Percentiles rank a stretch among this genome's conserved stretches.
These are phyloP conservation scores for Arthonia radiata DNA, from an alignment of 495 filamentous ascomycete genomes.

Conservation along the genomic window DNA sequence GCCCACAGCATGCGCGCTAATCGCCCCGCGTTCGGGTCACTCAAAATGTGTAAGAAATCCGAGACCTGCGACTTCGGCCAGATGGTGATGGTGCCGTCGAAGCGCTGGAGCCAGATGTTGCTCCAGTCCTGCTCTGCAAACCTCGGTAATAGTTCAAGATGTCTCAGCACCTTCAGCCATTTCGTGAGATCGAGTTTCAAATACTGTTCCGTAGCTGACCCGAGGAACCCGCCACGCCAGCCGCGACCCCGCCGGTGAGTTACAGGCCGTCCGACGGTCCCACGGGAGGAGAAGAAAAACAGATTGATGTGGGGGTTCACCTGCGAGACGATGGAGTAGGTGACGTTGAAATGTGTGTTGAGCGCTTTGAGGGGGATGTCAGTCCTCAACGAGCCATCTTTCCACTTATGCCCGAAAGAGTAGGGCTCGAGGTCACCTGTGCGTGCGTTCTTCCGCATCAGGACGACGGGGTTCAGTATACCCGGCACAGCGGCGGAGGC, in stretches of 20 bases:
- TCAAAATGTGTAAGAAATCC: conserved; percentile 71
- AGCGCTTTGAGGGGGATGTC: conserved; percentile 87
- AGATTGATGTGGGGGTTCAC: conserved; percentile 95
- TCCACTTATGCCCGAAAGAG: conserved; percentile 94
- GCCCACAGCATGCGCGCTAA: conserved; percentile 70
- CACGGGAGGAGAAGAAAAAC: conserved; percentile 91
- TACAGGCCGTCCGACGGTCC: conserved; percentile 73
- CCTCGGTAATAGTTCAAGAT: conserved; percentile 73
- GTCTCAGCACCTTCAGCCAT: conserved; percentile 82
- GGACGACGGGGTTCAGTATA: conserved; percentile 81
- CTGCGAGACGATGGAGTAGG: conserved; percentile 85
- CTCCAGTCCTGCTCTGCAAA: conserved; percentile 91
- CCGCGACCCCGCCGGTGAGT: conserved; percentile 83
- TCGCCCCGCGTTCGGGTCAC: conserved; percentile 48
- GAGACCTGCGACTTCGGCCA: conserved; percentile 55
- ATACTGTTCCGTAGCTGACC: conserved; percentile 77
- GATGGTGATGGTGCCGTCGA: conserved; percentile 84
- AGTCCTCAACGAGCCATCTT: conserved; percentile 78
- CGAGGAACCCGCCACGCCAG: conserved; percentile 87
- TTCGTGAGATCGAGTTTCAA: conserved; percentile 88
- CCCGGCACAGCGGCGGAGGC: conserved; percentile 91
- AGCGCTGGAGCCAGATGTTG: conserved; percentile 83
- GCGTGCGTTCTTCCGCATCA: conserved; percentile 82
- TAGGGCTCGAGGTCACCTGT: conserved; percentile 59
- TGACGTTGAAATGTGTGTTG: conserved; percentile 92